Evolutionary conservation across 768 basidiomycete species (phyloP), one percentile per base, ranked within the genome.

Genomic region (Kwoniella bestiolae): DNA sequence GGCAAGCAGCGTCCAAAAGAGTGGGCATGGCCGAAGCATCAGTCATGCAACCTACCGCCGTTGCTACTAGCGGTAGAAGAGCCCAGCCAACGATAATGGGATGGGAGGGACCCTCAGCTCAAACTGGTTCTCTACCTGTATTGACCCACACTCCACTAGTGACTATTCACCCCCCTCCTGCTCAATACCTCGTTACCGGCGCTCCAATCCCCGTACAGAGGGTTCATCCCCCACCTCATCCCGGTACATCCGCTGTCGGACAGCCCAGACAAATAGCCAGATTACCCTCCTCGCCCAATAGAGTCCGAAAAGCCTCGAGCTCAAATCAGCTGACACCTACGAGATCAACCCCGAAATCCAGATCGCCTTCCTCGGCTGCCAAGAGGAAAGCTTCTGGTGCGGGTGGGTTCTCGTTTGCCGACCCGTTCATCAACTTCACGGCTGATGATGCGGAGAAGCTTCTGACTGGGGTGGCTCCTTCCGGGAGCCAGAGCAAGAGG

Each of bases 341-440:
- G n/a, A 47, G 47, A 35, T 59, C 63, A 12, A 65, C 71, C 26
- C 73, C 72, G 3, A 75, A 75, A 52, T 50, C 51, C 28, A 63
- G 74, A 41, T 63, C 70, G 11, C 74, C 76, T 12, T 70, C 74
- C 5, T 63, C 64, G 11, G 52, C 52, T 23, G 29, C 25, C 8
- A 73, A 65, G 41, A 53, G 68, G 18, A 60, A 62, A 26, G 45
- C 47, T 5, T 49, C 63, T 21, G 50, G 53, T 14, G 49, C 46
- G 23, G 74, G 74, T 23, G 71, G 67, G 0, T 75, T 78, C 72
- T 67, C 65, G 11, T 75, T 74, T 68, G 70, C 72, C 38, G 74
- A 75, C 56, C 73, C 79, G 0, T 81, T 81, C 62, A 79, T 81
- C 78, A 81, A 81, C 66, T 81, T 77, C 60, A 81, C 80, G 7